Percentiles rank a stretch among this genome's conserved stretches.
Evolutionary conservation across 495 filamentous ascomycete genomes (phyloP).

Genomic region (Polyplosphaeria fusca): DNA sequence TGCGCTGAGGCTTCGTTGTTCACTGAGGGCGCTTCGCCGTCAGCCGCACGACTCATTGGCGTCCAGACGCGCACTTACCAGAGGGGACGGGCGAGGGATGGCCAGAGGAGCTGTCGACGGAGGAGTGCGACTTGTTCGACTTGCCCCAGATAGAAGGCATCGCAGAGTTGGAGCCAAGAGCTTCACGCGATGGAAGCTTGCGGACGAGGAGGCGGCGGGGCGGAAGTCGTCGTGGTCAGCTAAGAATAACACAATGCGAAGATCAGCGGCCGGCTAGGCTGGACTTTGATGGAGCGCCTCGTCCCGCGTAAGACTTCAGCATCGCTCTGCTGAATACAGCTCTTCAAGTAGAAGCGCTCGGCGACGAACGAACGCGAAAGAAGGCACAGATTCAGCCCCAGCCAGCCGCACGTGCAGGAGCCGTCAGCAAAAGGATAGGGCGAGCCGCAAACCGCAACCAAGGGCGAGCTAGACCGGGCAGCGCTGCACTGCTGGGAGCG

Average conservation of each 20-base stretch:
- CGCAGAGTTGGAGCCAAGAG: slow-evolving; percentile 30
- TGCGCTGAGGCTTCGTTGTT: slow-evolving; percentile 33
- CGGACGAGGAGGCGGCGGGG: slow-evolving; percentile 6
- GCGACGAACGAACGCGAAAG: slow-evolving; percentile 7
- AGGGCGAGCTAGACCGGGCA: slow-evolving; percentile 8
- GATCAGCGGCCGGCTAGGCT: slow-evolving; percentile 15
- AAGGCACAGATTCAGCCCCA: slow-evolving; percentile 20
- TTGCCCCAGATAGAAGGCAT: slow-evolving; percentile 36
- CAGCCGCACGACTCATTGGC: slow-evolving; percentile 28
- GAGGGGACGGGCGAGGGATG: slow-evolving; percentile 27
- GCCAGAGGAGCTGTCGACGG: slow-evolving; percentile 30
- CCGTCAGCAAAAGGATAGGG: slow-evolving; percentile 19
- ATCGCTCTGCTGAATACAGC: slow-evolving; percentile 11
- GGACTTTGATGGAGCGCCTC: slow-evolving; percentile 14
- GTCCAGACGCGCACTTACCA: slow-evolving; percentile 23
- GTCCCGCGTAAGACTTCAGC: slow-evolving; percentile 18
- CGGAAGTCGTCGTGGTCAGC: slow-evolving; percentile 7
- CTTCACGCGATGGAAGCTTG: slow-evolving; percentile 13
- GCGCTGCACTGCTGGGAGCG: slow-evolving; percentile 11
- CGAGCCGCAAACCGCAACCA: slow-evolving; percentile 16
- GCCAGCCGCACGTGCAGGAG: slow-evolving; percentile 32
- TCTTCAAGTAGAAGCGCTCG: slow-evolving; percentile 7
- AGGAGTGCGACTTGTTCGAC: slow-evolving; percentile 32
- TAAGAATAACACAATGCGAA: slow-evolving; percentile 31
- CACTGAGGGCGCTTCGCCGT: slow-evolving; percentile 29